Evolutionary conservation across 257 asterid species (phyloP), one percentile per base, ranked within the genome.

Genomic region (Fraxinus quadrangulata): DNA sequence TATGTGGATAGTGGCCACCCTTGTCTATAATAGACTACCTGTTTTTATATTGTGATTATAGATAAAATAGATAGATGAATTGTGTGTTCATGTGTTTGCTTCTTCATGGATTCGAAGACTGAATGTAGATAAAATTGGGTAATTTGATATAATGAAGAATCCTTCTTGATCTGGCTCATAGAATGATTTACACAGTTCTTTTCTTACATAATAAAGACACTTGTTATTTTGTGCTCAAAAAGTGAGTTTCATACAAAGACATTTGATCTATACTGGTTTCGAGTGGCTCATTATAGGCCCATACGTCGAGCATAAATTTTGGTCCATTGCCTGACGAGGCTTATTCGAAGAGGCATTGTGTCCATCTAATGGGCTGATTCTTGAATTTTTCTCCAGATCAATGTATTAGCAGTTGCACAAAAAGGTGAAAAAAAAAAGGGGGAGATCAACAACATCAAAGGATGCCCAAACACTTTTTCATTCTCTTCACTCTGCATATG

Each of bases 401-500:
- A 19, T 45, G 54, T 3, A 13, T 4, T 45, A 45, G 5, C 54
- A 45, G 17, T 13, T 3, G 13, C 66, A 56, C 26, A 19, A 56
- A n/a, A 56, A 21, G n/a, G 11, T 56, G 42, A 26, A 26, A n/a
- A 37, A 70, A 67, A 80, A 75, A 40, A 92, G 89, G 97, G 92
- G 76, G 87, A 90, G 68, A 85, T 86, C 97, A 72, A 65, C 91
- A 77, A 73, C 93, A 71, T 70, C 86, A 36, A 88, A 88, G 86
- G 94, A 90, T 42, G 90, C 91, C 9, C 91, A 85, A 73, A 90
- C 87, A 9, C 93, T 90, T 31, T 51, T 88, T 72, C 93, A 88
- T 2, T 88, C 96, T 74, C 92, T 90, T 68, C 96, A 91, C 17
- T 81, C 94, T 61, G 95, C 96, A 61, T 92, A 92, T 78, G 82